Evolutionary conservation across 2,329 filamentous ascomycete species (phyloP).

Genomic region (Fusarium proliferatum): DNA sequence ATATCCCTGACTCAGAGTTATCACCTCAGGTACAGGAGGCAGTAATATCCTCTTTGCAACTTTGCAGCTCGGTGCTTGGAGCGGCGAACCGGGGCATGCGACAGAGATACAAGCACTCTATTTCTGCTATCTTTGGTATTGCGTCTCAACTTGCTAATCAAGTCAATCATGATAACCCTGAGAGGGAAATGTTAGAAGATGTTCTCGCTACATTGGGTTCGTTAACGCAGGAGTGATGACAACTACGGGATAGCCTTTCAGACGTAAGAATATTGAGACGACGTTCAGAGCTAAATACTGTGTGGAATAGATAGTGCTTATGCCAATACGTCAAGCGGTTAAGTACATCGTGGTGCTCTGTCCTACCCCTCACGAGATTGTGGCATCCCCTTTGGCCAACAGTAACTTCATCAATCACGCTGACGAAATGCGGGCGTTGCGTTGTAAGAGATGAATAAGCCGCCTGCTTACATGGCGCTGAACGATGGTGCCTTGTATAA

Average conservation of each 20-base stretch:
- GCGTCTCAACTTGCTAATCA: constrained; percentile 54
- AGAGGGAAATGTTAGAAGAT: constrained; percentile 60
- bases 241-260: neutral
- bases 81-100: constrained; percentile 59
- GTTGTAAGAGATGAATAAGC: constrained; percentile 33
- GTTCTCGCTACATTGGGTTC: constrained; percentile 50
- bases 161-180: constrained; percentile 45
- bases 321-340: neutral
- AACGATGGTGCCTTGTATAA: neutral
- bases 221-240: constrained; percentile 25
- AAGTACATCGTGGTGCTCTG: constrained; percentile 12
- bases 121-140: constrained; percentile 61
- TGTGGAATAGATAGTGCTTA: constrained; percentile 6
- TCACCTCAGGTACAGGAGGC: constrained; percentile 57
- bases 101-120: constrained; percentile 64
- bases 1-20: constrained; percentile 49
- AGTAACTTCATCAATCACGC: constrained; percentile 24
- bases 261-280: neutral
- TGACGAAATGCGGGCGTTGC: constrained; percentile 33
- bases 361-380: constrained; percentile 40
- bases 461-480: constrained; percentile 19
- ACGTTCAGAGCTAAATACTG: neutral
- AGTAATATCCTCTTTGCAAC: constrained; percentile 64
- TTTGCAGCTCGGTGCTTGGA: constrained; percentile 64
- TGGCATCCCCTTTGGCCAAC: constrained; percentile 7